Percentiles rank a stretch among this genome's conserved stretches.
Evolutionary conservation across 1,284 basidiomycete species (phyloP).

Genomic region (Singerocomus rubriflavus): DNA sequence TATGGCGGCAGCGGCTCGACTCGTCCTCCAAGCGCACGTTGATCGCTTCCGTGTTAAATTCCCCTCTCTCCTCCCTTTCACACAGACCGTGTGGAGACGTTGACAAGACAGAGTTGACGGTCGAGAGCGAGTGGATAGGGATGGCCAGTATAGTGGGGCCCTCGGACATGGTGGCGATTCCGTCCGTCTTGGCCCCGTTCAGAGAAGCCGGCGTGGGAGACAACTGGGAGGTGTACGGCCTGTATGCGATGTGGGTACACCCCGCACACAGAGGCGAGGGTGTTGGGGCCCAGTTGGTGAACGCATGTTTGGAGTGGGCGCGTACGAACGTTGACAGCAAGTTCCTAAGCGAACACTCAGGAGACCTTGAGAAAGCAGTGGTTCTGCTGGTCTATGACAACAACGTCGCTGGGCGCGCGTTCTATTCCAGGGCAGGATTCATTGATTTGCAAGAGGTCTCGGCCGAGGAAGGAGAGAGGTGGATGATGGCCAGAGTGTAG

Average conservation of each 20-base stretch:
- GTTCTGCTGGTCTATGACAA: conserved; percentile 14
- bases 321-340: conserved; percentile 17
- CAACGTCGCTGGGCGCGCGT: conserved; percentile 14
- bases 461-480: conserved; percentile 14
- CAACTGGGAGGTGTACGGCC: conserved; percentile 24
- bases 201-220: conserved; percentile 11
- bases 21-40: conserved; percentile 27
- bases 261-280: conserved; percentile 34
- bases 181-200: conserved; percentile 12
- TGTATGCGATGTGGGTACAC: conserved; percentile 39
- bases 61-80: too few relatives aligned
- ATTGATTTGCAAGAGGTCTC: conserved; percentile 8
- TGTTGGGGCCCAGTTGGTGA: conserved; percentile 25
- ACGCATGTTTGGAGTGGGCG: conserved; percentile 25
- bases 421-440: conserved; percentile 27
- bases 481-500: conserved; percentile 23
- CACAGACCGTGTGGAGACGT: too few relatives aligned
- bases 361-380: conserved; percentile 15
- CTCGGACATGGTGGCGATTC: conserved; percentile 20
- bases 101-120: neutral
- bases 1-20: conserved; percentile 35
- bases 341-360: neutral
- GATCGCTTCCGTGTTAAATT: conserved; percentile 20
- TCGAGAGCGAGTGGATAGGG: conserved; percentile 35
- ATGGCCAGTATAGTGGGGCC: conserved; percentile 29